A percentile compares a stretch with the other conserved stretches of the same genome.
Conservation (phyloP, 805 yeast genomes). For the Kazachstania psychrophila region DNA sequence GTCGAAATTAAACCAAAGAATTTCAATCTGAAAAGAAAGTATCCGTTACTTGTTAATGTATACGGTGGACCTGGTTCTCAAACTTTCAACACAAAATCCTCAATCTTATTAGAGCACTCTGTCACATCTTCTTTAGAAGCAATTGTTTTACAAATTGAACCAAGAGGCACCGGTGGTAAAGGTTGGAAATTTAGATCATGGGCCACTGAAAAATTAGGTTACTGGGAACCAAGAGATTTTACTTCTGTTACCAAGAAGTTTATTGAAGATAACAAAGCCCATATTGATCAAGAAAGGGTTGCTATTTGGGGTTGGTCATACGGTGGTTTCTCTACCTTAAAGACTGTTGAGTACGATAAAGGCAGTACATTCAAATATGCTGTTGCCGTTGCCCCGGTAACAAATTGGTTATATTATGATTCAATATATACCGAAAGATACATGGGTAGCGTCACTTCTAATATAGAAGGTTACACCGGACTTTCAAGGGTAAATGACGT, state of each 20-base stretch:
- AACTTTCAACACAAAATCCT: conserved; percentile 39
- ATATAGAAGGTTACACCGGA: conserved; percentile 40
- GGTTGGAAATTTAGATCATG: conserved; percentile 58
- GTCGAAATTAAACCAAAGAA: conserved; percentile 55
- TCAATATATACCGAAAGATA: conserved; percentile 75
- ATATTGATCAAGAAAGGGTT: conserved; percentile 44
- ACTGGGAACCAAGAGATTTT: conserved; percentile 70
- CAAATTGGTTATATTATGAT: conserved; percentile 68
- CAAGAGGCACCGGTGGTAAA: conserved; percentile 74
- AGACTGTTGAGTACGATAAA: conserved; percentile 59
- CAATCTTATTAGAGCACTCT: conserved; percentile 49
- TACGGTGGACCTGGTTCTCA: conserved; percentile 83
- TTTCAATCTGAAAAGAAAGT: conserved; percentile 38
- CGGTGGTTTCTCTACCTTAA: conserved; percentile 71
- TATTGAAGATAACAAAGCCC: conserved; percentile 32
- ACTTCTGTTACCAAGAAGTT: conserved; percentile 42
- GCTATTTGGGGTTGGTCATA: conserved; percentile 88
- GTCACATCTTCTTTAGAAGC: conserved; percentile 49
- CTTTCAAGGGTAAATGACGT: conserved; percentile 37
- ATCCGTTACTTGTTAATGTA: conserved; percentile 58
- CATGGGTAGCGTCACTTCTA: conserved; percentile 47
- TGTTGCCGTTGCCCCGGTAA: conserved; percentile 79
- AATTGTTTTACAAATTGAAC: conserved; percentile 60
- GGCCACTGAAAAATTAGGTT: conserved; percentile 52
- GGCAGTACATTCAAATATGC: conserved; percentile 63